Percentiles rank a stretch among this genome's conserved stretches.
Conservation (phyloP, 2,329 filamentous ascomycete genomes). For the Metarhizium guizhouense region DNA sequence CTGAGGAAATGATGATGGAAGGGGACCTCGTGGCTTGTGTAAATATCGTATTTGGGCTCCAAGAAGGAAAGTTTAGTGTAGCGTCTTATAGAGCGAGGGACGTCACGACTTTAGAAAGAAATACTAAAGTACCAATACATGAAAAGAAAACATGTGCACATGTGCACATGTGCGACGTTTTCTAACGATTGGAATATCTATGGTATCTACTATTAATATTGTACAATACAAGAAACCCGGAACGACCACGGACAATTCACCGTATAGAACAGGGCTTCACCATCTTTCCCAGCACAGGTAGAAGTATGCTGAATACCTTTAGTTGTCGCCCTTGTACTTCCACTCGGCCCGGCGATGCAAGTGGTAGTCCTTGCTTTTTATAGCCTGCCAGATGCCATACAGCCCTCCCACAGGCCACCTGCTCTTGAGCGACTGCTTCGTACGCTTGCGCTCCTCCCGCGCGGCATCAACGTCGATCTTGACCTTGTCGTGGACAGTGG, state of each 20-base stretch:
- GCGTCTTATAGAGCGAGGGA: slow-evolving; percentile 3
- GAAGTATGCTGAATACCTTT: neutral
- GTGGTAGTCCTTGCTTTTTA: slow-evolving; percentile 47
- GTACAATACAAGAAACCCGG: neutral
- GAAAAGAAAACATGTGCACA: neutral
- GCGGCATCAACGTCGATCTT: slow-evolving; percentile 42
- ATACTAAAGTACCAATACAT: neutral
- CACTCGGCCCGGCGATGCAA: slow-evolving; percentile 44
- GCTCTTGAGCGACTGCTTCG: slow-evolving; percentile 35
- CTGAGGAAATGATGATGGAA: neutral
- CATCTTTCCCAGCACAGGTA: neutral
- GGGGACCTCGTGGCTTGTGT: slow-evolving; percentile 6
- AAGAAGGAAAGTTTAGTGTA: neutral
- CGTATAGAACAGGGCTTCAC: neutral
- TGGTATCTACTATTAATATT: slow-evolving; percentile 1
- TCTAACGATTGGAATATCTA: neutral
- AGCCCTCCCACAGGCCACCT: slow-evolving; percentile 49
- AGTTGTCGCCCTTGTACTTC: slow-evolving; percentile 35
- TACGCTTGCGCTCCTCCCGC: slow-evolving; percentile 25
- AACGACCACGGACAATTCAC: neutral
- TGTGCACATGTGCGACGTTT: neutral
- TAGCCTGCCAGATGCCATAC: slow-evolving; percentile 50
- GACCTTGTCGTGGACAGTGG: slow-evolving; percentile 64
- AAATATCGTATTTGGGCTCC: slow-evolving; percentile 1
- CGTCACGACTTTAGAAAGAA: neutral